Evolutionary conservation across 1,139 yeast genomes (phyloP).

Genomic region (Candida freyschussii): DNA sequence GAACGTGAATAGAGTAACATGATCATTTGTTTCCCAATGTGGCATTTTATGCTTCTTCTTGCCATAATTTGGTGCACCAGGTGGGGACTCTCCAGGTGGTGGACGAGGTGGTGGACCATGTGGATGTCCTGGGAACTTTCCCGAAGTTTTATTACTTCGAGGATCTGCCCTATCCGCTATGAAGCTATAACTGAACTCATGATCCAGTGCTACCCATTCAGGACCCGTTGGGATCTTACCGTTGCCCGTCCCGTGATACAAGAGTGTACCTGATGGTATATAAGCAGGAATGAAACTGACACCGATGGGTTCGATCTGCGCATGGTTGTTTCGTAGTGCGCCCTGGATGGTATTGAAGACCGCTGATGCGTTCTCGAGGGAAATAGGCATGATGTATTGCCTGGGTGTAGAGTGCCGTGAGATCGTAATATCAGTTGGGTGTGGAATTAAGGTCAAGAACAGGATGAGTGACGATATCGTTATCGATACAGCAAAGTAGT

Average conservation of each 20-base stretch:
- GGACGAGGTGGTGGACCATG: conserved; percentile 6
- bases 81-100: conserved; percentile 2
- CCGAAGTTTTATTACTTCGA: conserved; percentile 12
- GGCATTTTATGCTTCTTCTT: conserved; percentile 1
- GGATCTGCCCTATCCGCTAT: conserved; percentile 24
- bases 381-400: no score
- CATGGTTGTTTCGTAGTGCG: conserved; percentile 44
- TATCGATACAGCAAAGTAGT: no score
- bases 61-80: conserved; percentile 2
- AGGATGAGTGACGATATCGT: no score
- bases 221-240: conserved; percentile 36
- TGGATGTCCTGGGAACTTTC: conserved; percentile 9
- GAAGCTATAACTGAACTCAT: conserved; percentile 49
- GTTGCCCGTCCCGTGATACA: conserved; percentile 42
- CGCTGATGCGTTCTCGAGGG: conserved; percentile 47
- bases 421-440: no score
- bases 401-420: no score
- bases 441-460: no score
- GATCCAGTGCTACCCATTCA: conserved; percentile 59
- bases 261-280: conserved; percentile 48
- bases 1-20: conserved; percentile 36
- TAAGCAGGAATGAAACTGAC: conserved; percentile 53
- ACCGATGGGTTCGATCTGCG: conserved; percentile 48
- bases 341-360: conserved; percentile 48
- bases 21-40: conserved; percentile 7